Conservation (phyloP, 441 rosid genomes). For the Syzygium malaccense region DNA sequence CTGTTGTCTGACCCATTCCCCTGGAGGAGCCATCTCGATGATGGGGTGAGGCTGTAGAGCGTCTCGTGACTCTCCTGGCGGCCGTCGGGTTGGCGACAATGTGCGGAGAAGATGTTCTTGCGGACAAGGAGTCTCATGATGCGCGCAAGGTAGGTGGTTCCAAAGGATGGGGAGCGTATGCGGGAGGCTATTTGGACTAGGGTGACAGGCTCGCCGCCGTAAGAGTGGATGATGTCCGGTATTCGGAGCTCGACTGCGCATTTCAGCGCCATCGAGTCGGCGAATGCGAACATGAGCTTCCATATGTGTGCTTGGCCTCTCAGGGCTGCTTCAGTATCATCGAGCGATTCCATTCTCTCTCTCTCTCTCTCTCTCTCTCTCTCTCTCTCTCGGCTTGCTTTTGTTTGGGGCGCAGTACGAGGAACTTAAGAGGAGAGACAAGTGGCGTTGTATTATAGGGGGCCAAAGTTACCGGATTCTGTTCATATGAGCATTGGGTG, state of each 20-base stretch:
- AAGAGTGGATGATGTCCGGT: slow-evolving; percentile 32
- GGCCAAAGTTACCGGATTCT: too few species aligned
- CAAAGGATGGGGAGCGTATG: neutral
- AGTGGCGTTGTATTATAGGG: neutral
- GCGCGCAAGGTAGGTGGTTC: neutral
- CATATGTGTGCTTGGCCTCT: slow-evolving; percentile 27
- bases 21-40: slow-evolving; percentile 25
- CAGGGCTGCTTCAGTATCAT: neutral
- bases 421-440: neutral
- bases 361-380: too few species aligned
- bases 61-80: slow-evolving; percentile 12
- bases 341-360: neutral
- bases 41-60: slow-evolving; percentile 14
- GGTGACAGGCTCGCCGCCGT: slow-evolving; percentile 7
- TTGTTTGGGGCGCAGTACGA: neutral
- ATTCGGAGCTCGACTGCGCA: slow-evolving; percentile 36
- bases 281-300: slow-evolving; percentile 22
- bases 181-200: slow-evolving; percentile 10
- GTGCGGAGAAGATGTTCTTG: slow-evolving; percentile 5
- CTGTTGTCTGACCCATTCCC: slow-evolving; percentile 12
- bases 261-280: slow-evolving; percentile 30
- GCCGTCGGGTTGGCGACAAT: neutral
- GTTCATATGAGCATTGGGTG: neutral
- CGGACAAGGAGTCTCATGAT: slow-evolving; percentile 13
- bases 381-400: neutral